phyloP scores from a whole-genome alignment of 768 basidiomycete species.

The Suillus decipiens region DNA sequence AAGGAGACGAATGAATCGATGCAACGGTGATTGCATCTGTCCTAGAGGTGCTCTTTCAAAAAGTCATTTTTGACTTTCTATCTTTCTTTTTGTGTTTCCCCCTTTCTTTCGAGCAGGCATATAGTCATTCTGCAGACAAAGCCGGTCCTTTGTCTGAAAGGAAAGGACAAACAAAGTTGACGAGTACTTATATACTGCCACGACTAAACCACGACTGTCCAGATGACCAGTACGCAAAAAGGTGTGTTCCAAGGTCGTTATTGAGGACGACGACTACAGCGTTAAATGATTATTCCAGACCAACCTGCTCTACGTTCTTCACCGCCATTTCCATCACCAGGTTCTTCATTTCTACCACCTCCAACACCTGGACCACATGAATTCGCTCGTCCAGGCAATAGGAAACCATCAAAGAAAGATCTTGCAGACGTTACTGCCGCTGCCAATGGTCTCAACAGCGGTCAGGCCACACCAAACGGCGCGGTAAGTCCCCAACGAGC shows the following conservation, averaged over 20 bases:
- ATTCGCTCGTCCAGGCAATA: conserved; percentile 49
- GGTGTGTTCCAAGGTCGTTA: conserved; percentile 7
- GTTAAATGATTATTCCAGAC: conserved; percentile 29
- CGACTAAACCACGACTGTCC: conserved; percentile 7
- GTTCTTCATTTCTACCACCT: conserved; percentile 68
- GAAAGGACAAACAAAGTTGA: conserved; percentile 1
- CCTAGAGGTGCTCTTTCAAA: neutral
- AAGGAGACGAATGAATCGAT: conserved; percentile 1
- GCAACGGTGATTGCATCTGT: conserved; percentile 4
- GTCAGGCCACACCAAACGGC: conserved; percentile 20
- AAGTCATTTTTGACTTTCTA: conserved; percentile 7
- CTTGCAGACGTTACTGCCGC: conserved; percentile 5
- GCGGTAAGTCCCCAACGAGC: conserved; percentile 31
- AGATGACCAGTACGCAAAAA: conserved; percentile 14
- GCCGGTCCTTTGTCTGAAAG: conserved; percentile 11
- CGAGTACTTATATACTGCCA: conserved; percentile 11
- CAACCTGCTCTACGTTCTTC: conserved; percentile 37
- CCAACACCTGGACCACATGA: conserved; percentile 69
- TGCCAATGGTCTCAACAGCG: conserved; percentile 8
- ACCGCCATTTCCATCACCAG: conserved; percentile 61
- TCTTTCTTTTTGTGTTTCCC: neutral
- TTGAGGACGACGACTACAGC: neutral
- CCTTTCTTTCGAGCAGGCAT: neutral
- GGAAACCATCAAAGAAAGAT: conserved; percentile 28
- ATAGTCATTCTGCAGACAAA: conserved; percentile 11